These are phyloP conservation scores for Hydrangea macrophylla DNA, from an alignment of 148 eudicot species.

Conservation along the genomic window DNA sequence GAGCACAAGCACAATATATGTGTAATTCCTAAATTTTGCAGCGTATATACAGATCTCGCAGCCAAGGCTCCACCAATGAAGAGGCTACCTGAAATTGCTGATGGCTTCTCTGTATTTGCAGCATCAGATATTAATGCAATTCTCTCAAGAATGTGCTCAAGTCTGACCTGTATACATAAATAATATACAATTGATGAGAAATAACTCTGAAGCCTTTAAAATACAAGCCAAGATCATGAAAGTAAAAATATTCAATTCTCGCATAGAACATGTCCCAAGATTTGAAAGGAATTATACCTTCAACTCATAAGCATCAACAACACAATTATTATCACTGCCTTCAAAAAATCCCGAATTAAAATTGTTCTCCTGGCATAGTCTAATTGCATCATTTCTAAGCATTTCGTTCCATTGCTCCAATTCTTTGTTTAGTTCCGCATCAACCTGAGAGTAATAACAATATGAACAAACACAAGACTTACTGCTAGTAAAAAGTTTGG, in stretches of 20 bases:
- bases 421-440: slow-evolving; percentile 84
- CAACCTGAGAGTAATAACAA: slow-evolving; percentile 49
- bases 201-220: not conserved
- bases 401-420: slow-evolving; percentile 94
- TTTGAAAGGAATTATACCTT: slow-evolving; percentile 41
- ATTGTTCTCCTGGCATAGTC: slow-evolving; percentile 88
- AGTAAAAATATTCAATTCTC: not conserved
- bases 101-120: slow-evolving; percentile 93
- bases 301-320: slow-evolving; percentile 91
- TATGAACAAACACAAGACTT: slow-evolving; percentile 4
- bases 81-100: slow-evolving; percentile 49
- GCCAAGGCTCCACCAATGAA: slow-evolving; percentile 96
- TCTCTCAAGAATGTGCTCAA: slow-evolving; percentile 96
- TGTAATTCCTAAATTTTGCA: slow-evolving; percentile 82
- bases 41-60: slow-evolving; percentile 87
- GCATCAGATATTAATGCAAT: slow-evolving; percentile 89
- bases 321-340: slow-evolving; percentile 71
- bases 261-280: not conserved
- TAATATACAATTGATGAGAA: not conserved
- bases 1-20: slow-evolving; percentile 92
- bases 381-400: slow-evolving; percentile 85
- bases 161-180: slow-evolving; percentile 59
- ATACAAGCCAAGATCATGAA: not conserved
- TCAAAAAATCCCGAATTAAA: slow-evolving; percentile 90
- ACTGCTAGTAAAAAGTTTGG: not conserved